These are phyloP conservation scores for Saraca asoca DNA, from an alignment of 331 rosid species.

Conservation along the genomic window DNA sequence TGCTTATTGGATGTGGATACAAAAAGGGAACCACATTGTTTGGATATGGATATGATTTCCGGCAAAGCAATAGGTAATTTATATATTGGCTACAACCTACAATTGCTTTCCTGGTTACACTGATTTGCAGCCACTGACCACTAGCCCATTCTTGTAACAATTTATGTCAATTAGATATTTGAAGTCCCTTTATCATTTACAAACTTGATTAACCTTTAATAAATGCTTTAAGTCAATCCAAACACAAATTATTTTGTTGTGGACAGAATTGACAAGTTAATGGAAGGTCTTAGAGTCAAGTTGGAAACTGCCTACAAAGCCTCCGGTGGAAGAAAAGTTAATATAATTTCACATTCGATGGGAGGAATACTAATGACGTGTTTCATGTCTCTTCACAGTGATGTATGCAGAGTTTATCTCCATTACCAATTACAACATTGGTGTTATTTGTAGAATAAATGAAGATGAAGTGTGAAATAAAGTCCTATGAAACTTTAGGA, in stretches of 20 bases:
- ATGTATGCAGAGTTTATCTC: slow-evolving; percentile 55
- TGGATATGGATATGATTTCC: slow-evolving; percentile 94
- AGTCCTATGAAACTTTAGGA: too few species aligned
- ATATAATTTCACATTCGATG: slow-evolving; percentile 88
- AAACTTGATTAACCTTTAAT: neutral
- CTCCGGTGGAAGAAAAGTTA: slow-evolving; percentile 90
- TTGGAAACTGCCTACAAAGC: slow-evolving; percentile 81
- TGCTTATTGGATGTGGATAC: slow-evolving; percentile 82
- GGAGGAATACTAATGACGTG: slow-evolving; percentile 79
- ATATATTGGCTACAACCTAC: neutral
- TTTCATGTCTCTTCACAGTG: slow-evolving; percentile 73
- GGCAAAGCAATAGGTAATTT: slow-evolving; percentile 86
- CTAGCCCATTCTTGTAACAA: neutral
- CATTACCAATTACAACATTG: slow-evolving; percentile 32
- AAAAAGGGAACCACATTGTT: slow-evolving; percentile 89
- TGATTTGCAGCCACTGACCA: too few species aligned
- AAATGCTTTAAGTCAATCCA: slow-evolving; percentile 1
- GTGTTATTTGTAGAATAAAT: slow-evolving; percentile 30
- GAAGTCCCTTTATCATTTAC: neutral
- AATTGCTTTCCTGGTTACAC: neutral
- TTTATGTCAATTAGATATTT: neutral
- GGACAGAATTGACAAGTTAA: slow-evolving; percentile 65
- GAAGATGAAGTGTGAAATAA: too few species aligned
- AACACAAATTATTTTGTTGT: slow-evolving; percentile 11
- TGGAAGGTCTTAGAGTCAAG: slow-evolving; percentile 77